Conservation (phyloP, 306 rosid species). For the Elaeagnus macrophylla region DNA sequence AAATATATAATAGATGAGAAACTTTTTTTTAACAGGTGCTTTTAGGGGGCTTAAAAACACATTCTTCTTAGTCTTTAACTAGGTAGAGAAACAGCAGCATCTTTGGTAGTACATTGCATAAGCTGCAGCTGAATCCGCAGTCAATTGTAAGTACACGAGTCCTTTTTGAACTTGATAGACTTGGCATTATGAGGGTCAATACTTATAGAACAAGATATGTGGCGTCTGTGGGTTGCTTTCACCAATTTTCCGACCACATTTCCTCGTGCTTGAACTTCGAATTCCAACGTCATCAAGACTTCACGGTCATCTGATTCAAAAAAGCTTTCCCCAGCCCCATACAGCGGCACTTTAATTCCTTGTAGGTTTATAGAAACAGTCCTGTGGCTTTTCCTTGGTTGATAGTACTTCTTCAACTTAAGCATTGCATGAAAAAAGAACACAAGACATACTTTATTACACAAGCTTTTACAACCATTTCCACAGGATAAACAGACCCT, state of each 20-base stretch:
- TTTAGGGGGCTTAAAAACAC: too few relatives aligned
- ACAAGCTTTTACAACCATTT: too few relatives aligned
- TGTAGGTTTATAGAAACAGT: conserved; percentile 39
- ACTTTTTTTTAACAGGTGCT: too few relatives aligned
- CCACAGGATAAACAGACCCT: too few relatives aligned
- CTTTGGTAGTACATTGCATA: too few relatives aligned
- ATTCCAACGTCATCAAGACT: conserved; percentile 47
- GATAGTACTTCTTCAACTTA: conserved; percentile 70
- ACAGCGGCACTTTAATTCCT: conserved; percentile 69
- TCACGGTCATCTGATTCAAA: conserved; percentile 30
- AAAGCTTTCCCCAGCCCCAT: conserved; percentile 72
- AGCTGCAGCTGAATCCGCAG: neutral
- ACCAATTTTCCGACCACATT: conserved; percentile 68
- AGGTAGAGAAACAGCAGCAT: too few relatives aligned
- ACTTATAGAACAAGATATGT: conserved; percentile 37
- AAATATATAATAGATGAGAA: too few relatives aligned
- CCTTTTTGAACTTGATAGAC: conserved; percentile 44
- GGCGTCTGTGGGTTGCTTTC: conserved; percentile 43
- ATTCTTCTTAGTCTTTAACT: too few relatives aligned
- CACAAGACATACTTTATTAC: too few relatives aligned
- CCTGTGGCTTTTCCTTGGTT: conserved; percentile 47
- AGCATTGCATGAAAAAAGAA: neutral
- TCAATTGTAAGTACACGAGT: conserved; percentile 45
- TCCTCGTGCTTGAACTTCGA: conserved; percentile 50
- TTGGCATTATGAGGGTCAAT: conserved; percentile 35